phyloP scores from a whole-genome alignment of 2,329 filamentous ascomycete genomes.

The Rosellinia necatrix region DNA sequence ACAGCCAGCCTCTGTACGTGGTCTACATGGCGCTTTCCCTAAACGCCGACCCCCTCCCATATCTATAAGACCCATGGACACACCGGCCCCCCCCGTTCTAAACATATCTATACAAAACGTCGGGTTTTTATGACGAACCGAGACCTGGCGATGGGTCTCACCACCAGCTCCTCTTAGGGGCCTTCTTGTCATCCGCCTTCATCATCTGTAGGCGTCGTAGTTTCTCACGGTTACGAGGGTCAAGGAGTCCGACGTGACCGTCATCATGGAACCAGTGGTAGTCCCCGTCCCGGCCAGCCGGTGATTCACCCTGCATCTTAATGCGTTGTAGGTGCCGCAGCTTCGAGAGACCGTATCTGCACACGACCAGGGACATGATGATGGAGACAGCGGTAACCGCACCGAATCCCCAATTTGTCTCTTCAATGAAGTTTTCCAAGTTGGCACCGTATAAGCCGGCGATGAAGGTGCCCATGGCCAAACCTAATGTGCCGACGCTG shows the following conservation, averaged over 20 bases:
- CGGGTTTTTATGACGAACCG: background rate
- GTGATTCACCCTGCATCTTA: conserved; percentile 40
- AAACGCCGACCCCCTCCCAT: conserved; percentile 8
- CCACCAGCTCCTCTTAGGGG: conserved; percentile 41
- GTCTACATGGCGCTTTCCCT: background rate
- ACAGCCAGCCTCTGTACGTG: conserved; percentile 3
- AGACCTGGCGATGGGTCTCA: conserved; percentile 10
- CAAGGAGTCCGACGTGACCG: conserved; percentile 55
- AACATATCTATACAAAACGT: conserved; percentile 6
- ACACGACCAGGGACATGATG: conserved; percentile 75
- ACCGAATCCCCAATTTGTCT: conserved; percentile 84
- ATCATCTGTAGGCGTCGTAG: conserved; percentile 56
- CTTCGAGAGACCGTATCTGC: conserved; percentile 81
- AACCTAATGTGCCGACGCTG: conserved; percentile 90
- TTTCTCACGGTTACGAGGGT: conserved; percentile 60
- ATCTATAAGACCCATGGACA: conserved; percentile 13
- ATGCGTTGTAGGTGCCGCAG: conserved; percentile 64
- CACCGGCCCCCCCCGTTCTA: background rate
- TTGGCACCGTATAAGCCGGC: conserved; percentile 99
- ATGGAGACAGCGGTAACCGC: conserved; percentile 74
- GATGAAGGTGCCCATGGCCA: conserved; percentile 91
- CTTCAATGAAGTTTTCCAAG: conserved; percentile 97
- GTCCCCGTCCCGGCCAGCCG: conserved; percentile 31
- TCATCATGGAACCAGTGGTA: conserved; percentile 54
- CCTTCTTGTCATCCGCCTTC: conserved; percentile 45